Percentiles rank a stretch among this genome's conserved stretches.
Conservation (phyloP, 1,139 yeast genomes). For the Suhomyces wounanorum region DNA sequence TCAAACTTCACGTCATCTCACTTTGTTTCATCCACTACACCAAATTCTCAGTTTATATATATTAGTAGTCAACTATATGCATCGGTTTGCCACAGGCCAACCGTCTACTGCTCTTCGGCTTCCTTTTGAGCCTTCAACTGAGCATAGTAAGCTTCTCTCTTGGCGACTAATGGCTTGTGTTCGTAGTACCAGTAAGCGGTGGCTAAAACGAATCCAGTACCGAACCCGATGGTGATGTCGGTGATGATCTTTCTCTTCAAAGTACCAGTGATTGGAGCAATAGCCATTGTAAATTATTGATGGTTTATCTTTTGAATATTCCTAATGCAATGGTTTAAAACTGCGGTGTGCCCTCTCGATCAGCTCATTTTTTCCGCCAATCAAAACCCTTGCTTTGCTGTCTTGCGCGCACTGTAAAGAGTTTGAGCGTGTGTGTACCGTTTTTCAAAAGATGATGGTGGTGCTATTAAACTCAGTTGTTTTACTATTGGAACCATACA, state of each 20-base stretch:
- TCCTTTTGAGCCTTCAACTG: slow-evolving; percentile 72
- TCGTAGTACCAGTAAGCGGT: slow-evolving; percentile 73
- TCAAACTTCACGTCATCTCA: background rate
- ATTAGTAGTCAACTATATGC: slow-evolving; percentile 4
- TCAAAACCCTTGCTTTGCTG: slow-evolving; percentile 12
- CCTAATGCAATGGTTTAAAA: slow-evolving; percentile 2
- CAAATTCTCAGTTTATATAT: background rate
- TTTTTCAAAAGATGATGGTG: slow-evolving; percentile 5
- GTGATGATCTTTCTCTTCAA: slow-evolving; percentile 80
- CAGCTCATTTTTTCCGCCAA: slow-evolving; percentile 24
- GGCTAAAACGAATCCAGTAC: slow-evolving; percentile 44
- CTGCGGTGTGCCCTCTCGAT: slow-evolving; percentile 12
- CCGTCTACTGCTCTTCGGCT: slow-evolving; percentile 48
- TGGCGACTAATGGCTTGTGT: slow-evolving; percentile 72
- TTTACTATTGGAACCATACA: background rate
- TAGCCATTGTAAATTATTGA: slow-evolving; percentile 55
- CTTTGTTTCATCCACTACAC: background rate
- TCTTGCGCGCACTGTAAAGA: background rate
- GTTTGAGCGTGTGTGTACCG: slow-evolving; percentile 9
- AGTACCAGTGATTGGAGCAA: slow-evolving; percentile 88
- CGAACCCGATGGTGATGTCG: slow-evolving; percentile 73
- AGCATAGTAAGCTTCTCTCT: slow-evolving; percentile 86
- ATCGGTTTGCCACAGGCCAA: slow-evolving; percentile 2
- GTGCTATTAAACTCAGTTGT: background rate
- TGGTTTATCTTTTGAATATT: slow-evolving; percentile 2